A percentile compares a stretch with the other conserved stretches of the same genome.
Conservation (phyloP, 169 alveolate species). For the Cryptosporidium xiaoi region DNA sequence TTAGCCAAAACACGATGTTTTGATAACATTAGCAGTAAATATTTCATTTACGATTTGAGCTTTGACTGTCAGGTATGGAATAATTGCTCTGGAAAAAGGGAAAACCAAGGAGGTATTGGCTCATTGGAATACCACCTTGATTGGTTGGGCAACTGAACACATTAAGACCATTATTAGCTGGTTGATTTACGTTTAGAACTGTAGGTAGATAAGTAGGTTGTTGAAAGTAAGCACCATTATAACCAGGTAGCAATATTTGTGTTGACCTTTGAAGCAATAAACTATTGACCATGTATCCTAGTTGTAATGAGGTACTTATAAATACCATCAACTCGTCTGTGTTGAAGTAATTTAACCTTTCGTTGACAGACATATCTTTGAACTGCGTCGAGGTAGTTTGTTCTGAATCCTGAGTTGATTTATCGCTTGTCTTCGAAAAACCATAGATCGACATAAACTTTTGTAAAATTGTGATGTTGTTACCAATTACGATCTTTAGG, state of each 20-base stretch:
- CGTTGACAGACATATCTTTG: constrained; percentile 10
- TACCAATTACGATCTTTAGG: neutral
- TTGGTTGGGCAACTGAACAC: no score
- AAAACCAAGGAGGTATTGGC: no score
- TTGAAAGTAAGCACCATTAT: no score
- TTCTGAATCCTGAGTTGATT: neutral
- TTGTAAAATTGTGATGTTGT: neutral
- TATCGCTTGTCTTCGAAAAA: neutral
- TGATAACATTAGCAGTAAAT: no score
- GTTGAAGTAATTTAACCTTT: constrained; percentile 18
- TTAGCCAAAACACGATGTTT: no score
- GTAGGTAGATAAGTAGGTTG: no score
- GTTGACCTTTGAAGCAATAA: constrained; percentile 2
- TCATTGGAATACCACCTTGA: no score
- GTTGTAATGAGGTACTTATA: constrained; percentile 9
- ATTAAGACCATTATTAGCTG: no score
- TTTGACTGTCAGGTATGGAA: no score
- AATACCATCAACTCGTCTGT: constrained; percentile 18
- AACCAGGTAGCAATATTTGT: neutral
- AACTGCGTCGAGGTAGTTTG: neutral
- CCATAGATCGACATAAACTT: constrained; percentile 14
- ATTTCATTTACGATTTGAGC: no score
- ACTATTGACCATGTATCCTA: constrained; percentile 9
- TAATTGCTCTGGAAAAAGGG: no score
- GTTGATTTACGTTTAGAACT: no score